Base-by-base conservation (phyloP, 352 stramenopile species). In the Pythium rhizo-oryzae region DNA sequence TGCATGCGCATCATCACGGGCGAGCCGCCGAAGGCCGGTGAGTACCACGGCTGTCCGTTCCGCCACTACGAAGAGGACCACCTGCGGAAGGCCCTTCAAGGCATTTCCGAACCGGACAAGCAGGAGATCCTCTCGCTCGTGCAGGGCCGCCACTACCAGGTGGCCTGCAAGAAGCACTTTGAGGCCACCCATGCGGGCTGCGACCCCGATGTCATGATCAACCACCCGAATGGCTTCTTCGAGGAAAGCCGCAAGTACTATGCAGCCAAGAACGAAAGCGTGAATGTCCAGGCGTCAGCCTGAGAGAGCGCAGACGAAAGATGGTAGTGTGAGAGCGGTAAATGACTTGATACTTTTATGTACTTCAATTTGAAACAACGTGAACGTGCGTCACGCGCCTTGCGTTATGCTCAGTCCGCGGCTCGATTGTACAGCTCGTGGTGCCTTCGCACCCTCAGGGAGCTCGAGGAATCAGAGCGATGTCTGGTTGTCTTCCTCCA, bases 221-320 rank as follows among this genome's bases (percentile, higher is more conserved):
- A 99, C 79, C 98, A 99, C 82, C 98, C 98, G 18, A 99, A 99
- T 76, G 94, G 92, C 41, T 99, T 95, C 89, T 99, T 99, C 67
- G 90, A 98, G 59, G 94, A 98, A 35, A 98, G 89, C 74, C 90
- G 96, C 60, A 92, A 96, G 58, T 99, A 98, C 72, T 90, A 97
- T 67, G 91, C 85, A 9, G 77, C 82, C 49, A 97, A 95, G 76
- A 90, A 84, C 50, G 86, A 86, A 59, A 77, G 77, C 25, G 76
- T 90, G 30, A 90, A 87, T 11, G 78, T 88, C 12, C 68, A 72
- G 56, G 71, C 79, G 4, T 66, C 67, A 4, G 68, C 54, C 15
- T 70, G 70, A 62, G 18, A 6, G 21, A 2, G 41, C 28, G 6
- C 28, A 59, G 2, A 24, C 24, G 8, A 62, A 49, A 33, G 8